Evolutionary conservation across 2,329 filamentous ascomycete genomes (phyloP).

Genomic region (Ophiostoma piceae): DNA sequence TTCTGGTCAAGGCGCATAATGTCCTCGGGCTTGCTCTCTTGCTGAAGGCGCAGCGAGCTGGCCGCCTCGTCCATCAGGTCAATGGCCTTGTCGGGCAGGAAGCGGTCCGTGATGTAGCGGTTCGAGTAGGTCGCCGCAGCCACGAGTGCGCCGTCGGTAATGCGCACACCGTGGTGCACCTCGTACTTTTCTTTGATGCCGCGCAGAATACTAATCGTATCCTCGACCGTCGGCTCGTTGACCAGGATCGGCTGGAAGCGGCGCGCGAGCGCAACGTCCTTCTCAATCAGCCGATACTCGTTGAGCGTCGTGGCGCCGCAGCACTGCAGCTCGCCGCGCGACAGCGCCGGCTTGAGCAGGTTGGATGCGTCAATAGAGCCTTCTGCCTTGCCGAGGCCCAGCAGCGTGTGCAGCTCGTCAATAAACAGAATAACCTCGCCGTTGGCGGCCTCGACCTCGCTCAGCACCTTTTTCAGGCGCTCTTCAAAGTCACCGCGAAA

Average conservation of each 20-base stretch:
- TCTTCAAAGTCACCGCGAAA: conserved; percentile 97
- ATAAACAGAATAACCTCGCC: conserved; percentile 92
- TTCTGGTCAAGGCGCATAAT: conserved; percentile 89
- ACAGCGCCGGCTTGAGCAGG: conserved; percentile 86
- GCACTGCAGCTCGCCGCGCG: conserved; percentile 87
- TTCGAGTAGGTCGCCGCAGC: conserved; percentile 90
- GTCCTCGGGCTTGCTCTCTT: conserved; percentile 93
- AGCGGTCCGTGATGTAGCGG: conserved; percentile 93
- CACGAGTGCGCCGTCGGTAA: conserved; percentile 86
- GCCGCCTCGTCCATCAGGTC: conserved; percentile 95
- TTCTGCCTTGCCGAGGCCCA: conserved; percentile 90
- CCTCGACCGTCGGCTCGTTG: conserved; percentile 83
- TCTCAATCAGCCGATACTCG: conserved; percentile 91
- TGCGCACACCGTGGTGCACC: conserved; percentile 91
- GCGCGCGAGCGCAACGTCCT: conserved; percentile 86
- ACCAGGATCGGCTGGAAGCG: conserved; percentile 93
- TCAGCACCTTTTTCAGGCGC: conserved; percentile 80
- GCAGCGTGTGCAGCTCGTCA: conserved; percentile 85
- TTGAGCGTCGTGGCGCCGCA: conserved; percentile 90
- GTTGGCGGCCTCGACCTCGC: conserved; percentile 82
- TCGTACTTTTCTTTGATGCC: conserved; percentile 98
- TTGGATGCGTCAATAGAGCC: conserved; percentile 96
- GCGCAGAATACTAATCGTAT: conserved; percentile 90
- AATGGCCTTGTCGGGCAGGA: conserved; percentile 94
- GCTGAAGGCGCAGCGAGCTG: conserved; percentile 81